phyloP scores from a whole-genome alignment of 2,329 filamentous ascomycete genomes.

The Tympanopsis confertula region DNA sequence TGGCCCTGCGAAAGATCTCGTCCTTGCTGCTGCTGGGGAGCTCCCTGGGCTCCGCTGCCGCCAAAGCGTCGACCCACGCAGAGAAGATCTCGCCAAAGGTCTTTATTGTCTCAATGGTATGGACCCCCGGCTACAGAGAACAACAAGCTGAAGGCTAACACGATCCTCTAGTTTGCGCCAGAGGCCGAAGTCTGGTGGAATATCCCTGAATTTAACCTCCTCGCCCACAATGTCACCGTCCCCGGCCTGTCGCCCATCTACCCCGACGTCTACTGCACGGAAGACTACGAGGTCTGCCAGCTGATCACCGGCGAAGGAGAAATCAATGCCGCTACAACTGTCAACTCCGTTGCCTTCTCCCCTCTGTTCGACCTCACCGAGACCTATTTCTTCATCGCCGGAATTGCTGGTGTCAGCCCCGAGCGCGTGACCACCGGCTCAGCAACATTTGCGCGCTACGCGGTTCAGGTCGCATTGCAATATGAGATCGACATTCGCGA shows the following conservation, averaged over 20 bases:
- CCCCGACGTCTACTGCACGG: slow-evolving; percentile 53
- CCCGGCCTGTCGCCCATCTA: slow-evolving; percentile 55
- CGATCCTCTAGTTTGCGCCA: slow-evolving; percentile 37
- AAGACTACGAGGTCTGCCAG: slow-evolving; percentile 52
- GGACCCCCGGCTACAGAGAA: slow-evolving; percentile 6
- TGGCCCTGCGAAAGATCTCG: too few relatives aligned
- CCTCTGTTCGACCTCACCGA: slow-evolving; percentile 47
- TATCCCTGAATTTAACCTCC: slow-evolving; percentile 37
- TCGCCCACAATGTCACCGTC: slow-evolving; percentile 42
- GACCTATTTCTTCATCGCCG: slow-evolving; percentile 62
- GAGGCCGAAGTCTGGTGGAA: slow-evolving; percentile 51
- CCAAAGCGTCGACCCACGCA: slow-evolving; percentile 9
- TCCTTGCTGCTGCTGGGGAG: too few relatives aligned
- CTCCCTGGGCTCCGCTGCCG: slow-evolving; percentile 17
- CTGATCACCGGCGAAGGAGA: slow-evolving; percentile 57
- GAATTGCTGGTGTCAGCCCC: slow-evolving; percentile 67
- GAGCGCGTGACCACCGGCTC: slow-evolving; percentile 52
- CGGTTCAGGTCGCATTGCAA: slow-evolving; percentile 64
- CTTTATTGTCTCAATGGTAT: slow-evolving; percentile 51
- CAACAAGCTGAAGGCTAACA: not conserved
- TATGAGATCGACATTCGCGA: slow-evolving; percentile 66
- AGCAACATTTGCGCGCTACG: slow-evolving; percentile 58
- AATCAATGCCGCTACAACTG: slow-evolving; percentile 62
- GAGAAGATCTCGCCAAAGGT: slow-evolving; percentile 40
- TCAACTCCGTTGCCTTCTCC: slow-evolving; percentile 52